phyloP scores from a whole-genome alignment of 169 alveolate species.

The Toxoplasma gondii region DNA sequence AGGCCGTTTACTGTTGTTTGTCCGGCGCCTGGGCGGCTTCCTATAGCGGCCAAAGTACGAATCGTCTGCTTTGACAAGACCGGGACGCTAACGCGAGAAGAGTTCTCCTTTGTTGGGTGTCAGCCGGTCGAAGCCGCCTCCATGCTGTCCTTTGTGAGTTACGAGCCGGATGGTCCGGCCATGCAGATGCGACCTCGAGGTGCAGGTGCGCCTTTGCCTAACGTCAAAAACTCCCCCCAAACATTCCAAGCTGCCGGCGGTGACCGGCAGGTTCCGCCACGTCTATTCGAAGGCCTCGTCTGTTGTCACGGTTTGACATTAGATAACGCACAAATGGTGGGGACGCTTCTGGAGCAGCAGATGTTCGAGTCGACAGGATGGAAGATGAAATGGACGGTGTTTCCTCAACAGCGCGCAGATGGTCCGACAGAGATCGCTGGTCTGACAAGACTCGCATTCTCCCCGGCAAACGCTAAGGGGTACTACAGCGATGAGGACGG shows the following conservation, averaged over 20 bases:
- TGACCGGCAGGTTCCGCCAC: background rate
- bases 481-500: background rate
- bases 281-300: background rate
- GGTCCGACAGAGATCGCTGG: background rate
- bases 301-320: background rate
- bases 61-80: conserved; percentile 56
- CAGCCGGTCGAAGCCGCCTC: conserved; percentile 35
- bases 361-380: conserved; percentile 26
- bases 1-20: background rate
- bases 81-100: conserved; percentile 48
- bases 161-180: background rate
- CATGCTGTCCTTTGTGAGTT: background rate
- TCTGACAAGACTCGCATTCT: background rate
- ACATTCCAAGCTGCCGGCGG: background rate
- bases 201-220: background rate
- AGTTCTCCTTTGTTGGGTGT: conserved; percentile 22
- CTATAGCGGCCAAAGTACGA: conserved; percentile 45
- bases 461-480: background rate
- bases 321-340: background rate
- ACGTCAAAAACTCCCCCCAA: background rate
- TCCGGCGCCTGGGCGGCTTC: conserved; percentile 52
- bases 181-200: background rate
- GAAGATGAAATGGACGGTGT: background rate
- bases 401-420: background rate
- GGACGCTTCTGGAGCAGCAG: conserved; percentile 7